Evolutionary conservation across 805 yeast species (phyloP).

Genomic region (Lipomyces mesembrius): DNA sequence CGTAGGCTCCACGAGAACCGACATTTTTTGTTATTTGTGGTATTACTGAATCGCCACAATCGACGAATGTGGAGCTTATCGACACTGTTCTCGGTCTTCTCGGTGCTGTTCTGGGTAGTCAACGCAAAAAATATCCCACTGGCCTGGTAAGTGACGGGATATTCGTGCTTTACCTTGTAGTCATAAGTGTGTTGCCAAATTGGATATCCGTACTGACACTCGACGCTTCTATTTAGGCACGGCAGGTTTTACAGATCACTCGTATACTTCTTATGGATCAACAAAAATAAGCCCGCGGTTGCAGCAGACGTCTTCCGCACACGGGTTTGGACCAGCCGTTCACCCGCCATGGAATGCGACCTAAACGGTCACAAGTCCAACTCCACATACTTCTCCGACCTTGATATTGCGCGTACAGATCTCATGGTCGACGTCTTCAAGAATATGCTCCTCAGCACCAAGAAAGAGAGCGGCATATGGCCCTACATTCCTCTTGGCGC

Average conservation of each 20-base stretch:
- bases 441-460: slow-evolving; percentile 55
- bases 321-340: slow-evolving; percentile 55
- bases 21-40: neutral
- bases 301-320: slow-evolving; percentile 39
- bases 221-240: slow-evolving; percentile 22
- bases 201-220: neutral
- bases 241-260: slow-evolving; percentile 30
- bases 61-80: slow-evolving; percentile 24
- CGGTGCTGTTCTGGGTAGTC: slow-evolving; percentile 23
- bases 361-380: slow-evolving; percentile 86
- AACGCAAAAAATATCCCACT: slow-evolving; percentile 33
- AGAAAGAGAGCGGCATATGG: slow-evolving; percentile 47
- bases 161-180: neutral
- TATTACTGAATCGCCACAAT: neutral
- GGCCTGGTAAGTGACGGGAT: slow-evolving; percentile 29
- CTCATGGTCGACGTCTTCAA: slow-evolving; percentile 62
- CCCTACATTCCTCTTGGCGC: slow-evolving; percentile 82
- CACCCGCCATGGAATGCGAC: slow-evolving; percentile 81
- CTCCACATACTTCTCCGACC: slow-evolving; percentile 79
- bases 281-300: slow-evolving; percentile 13
- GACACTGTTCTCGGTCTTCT: slow-evolving; percentile 23
- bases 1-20: no score
- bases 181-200: neutral
- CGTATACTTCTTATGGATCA: slow-evolving; percentile 17
- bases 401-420: slow-evolving; percentile 77